These are phyloP conservation scores for Davidsoniella eucalypti DNA, from an alignment of 2,329 filamentous ascomycete species.

Conservation along the genomic window DNA sequence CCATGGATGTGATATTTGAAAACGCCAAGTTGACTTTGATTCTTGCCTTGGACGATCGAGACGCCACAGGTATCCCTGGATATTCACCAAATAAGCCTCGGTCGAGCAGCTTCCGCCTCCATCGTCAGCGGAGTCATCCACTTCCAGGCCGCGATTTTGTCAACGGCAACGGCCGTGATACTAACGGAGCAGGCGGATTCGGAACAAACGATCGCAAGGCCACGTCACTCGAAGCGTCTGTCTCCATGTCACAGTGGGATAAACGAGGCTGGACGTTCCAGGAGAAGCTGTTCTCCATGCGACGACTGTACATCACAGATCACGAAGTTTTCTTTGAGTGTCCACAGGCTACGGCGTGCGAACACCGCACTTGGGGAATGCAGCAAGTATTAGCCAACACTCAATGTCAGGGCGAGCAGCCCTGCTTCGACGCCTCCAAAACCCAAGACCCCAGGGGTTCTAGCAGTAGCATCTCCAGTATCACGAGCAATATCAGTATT, in stretches of 20 bases:
- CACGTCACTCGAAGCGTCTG: conserved; percentile 1
- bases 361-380: conserved; percentile 9
- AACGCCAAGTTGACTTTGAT: conserved; percentile 1
- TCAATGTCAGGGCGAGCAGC: neutral
- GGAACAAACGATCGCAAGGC: neutral
- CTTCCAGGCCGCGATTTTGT: too few species aligned
- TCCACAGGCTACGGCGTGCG: conserved; percentile 4
- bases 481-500: neutral
- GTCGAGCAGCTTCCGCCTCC: neutral
- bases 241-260: conserved; percentile 8
- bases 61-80: conserved; percentile 1
- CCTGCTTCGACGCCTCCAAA: neutral
- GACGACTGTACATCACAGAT: conserved; percentile 12
- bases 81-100: neutral
- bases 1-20: conserved; percentile 6
- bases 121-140: neutral
- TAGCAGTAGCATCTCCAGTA: too few species aligned
- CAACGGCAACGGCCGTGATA: too few species aligned
- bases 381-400: neutral
- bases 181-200: too few species aligned
- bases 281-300: conserved; percentile 11
- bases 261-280: conserved; percentile 13
- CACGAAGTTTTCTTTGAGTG: conserved; percentile 13
- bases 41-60: neutral
- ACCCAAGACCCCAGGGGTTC: too few species aligned